Evolutionary conservation across 345 rosid genomes (phyloP).

Genomic region (Aegle marmelos): DNA sequence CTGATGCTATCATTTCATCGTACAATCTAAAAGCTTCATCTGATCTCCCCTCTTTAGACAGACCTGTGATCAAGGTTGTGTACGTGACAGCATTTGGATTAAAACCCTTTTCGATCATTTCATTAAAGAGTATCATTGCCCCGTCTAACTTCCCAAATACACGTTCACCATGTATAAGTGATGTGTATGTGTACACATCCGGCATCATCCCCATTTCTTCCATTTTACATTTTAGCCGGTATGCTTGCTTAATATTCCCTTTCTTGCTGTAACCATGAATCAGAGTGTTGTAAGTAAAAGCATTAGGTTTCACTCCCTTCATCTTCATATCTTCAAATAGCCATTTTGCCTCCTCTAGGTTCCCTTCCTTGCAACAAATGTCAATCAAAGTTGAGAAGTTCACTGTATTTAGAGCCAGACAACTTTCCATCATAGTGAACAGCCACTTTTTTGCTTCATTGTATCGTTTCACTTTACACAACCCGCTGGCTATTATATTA

Average conservation of each 20-base stretch:
- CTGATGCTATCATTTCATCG: slow-evolving; percentile 61
- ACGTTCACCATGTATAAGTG: slow-evolving; percentile 79
- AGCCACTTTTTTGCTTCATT: slow-evolving; percentile 74
- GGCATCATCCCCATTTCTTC: slow-evolving; percentile 42
- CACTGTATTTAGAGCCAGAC: slow-evolving; percentile 47
- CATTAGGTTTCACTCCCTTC: slow-evolving; percentile 51
- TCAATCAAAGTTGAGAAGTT: slow-evolving; percentile 65
- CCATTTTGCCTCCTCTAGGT: slow-evolving; percentile 67
- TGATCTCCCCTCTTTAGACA: slow-evolving; percentile 75
- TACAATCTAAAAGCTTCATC: slow-evolving; percentile 76
- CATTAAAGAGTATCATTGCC: slow-evolving; percentile 59
- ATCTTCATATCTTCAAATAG: slow-evolving; percentile 58
- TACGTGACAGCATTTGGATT: slow-evolving; percentile 49
- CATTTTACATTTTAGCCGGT: slow-evolving; percentile 58
- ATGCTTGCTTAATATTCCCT: slow-evolving; percentile 65
- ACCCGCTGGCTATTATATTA: slow-evolving; percentile 63
- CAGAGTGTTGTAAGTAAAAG: slow-evolving; percentile 59
- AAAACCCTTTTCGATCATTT: slow-evolving; percentile 52
- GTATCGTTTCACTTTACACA: slow-evolving; percentile 44
- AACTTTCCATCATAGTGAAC: slow-evolving; percentile 52
- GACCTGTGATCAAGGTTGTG: slow-evolving; percentile 59
- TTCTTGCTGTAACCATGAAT: slow-evolving; percentile 64
- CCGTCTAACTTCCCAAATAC: slow-evolving; percentile 53
- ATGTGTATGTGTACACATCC: slow-evolving; percentile 67
- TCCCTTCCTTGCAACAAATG: slow-evolving; percentile 80